phyloP scores from a whole-genome alignment of 768 basidiomycete genomes.

The Cyathus striatus region DNA sequence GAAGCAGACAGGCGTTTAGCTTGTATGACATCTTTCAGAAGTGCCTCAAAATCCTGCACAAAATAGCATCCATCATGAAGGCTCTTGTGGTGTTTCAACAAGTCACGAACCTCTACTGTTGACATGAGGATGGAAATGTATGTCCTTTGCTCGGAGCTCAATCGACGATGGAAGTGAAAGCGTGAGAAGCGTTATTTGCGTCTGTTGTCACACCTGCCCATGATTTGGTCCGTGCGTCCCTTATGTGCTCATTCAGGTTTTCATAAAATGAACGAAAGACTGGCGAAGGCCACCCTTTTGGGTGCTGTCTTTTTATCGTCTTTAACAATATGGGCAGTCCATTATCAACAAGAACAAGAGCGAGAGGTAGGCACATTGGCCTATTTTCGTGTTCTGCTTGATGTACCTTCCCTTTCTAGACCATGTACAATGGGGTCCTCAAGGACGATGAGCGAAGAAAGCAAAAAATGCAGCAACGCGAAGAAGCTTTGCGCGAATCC shows the following conservation, averaged over 20 bases:
- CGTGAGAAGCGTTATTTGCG: constrained; percentile 29
- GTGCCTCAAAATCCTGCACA: constrained; percentile 70
- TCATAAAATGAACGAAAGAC: constrained; percentile 50
- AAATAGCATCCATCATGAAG: no score
- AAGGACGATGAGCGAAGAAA: constrained; percentile 79
- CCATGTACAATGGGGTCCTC: constrained; percentile 88
- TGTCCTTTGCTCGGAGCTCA: no score
- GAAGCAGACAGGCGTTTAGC: constrained; percentile 84
- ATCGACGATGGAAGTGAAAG: constrained; percentile 10
- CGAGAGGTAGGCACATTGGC: constrained; percentile 53
- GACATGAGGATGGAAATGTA: no score
- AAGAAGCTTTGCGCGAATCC: constrained; percentile 59
- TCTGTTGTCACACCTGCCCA: constrained; percentile 21
- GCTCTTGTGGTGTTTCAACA: no score
- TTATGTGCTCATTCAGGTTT: not conserved
- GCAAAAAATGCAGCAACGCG: constrained; percentile 65
- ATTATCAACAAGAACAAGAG: constrained; percentile 80
- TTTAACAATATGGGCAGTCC: constrained; percentile 84
- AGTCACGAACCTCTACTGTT: no score
- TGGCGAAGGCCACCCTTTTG: constrained; percentile 71
- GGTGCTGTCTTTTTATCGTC: constrained; percentile 59
- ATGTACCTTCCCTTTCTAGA: constrained; percentile 36
- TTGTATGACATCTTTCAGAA: constrained; percentile 76
- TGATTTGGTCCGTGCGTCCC: constrained; percentile 16
- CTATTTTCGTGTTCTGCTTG: not conserved